Percentiles rank a stretch among this genome's conserved stretches.
Evolutionary conservation across 345 rosid genomes (phyloP).

Genomic region (Cardamine occulta): DNA sequence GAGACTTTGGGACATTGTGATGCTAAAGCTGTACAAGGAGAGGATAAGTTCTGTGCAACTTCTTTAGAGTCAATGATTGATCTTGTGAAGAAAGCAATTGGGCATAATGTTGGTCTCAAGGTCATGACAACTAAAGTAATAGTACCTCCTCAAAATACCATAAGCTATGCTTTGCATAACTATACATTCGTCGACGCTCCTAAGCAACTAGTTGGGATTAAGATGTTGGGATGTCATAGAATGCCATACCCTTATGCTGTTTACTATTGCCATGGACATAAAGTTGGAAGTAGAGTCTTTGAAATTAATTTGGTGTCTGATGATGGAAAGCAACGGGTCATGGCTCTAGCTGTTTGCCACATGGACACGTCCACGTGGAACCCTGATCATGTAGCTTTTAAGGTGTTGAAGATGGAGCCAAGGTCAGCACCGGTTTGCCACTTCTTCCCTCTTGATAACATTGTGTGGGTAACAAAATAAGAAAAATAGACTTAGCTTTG

Average conservation of each 20-base stretch:
- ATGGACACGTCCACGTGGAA: conserved; percentile 84
- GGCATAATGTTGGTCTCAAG: conserved; percentile 43
- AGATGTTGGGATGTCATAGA: conserved; percentile 61
- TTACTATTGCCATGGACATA: conserved; percentile 69
- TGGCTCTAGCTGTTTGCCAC: conserved; percentile 69
- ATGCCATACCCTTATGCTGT: conserved; percentile 73
- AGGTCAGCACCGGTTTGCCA: conserved; percentile 75
- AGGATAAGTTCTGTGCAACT: conserved; percentile 59
- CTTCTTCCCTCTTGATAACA: conserved; percentile 61
- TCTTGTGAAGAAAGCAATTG: conserved; percentile 47
- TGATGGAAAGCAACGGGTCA: conserved; percentile 52
- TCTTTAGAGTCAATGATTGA: conserved; percentile 79
- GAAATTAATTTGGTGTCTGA: conserved; percentile 53
- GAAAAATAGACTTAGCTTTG: neutral
- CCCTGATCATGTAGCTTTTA: conserved; percentile 61
- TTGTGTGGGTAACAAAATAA: conserved; percentile 59
- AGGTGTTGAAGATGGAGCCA: conserved; percentile 54
- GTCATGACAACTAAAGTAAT: conserved; percentile 50
- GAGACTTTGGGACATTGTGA: conserved; percentile 62
- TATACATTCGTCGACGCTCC: conserved; percentile 54
- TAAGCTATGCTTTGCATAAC: conserved; percentile 46
- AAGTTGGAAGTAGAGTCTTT: conserved; percentile 47
- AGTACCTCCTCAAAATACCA: conserved; percentile 12
- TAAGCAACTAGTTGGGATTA: conserved; percentile 37
- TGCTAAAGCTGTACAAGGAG: conserved; percentile 50